A percentile compares a stretch with the other conserved stretches of the same genome.
phyloP scores from a whole-genome alignment of 2,329 filamentous ascomycete species.

The Graphilbum ipis-grandicollis region DNA sequence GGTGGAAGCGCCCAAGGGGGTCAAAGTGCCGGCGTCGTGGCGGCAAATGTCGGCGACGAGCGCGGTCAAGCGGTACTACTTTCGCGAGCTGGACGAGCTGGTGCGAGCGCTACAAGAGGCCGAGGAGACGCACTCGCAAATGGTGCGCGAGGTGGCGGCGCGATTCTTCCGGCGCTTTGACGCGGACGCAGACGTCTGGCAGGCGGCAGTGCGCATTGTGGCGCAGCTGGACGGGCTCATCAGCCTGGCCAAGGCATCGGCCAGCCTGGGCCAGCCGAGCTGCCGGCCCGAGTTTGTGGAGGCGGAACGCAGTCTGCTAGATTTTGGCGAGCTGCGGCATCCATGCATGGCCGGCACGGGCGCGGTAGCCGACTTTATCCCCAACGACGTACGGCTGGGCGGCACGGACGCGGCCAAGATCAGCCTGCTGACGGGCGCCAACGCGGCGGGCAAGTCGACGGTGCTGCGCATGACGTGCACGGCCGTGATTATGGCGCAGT shows the following conservation, averaged over 20 bases:
- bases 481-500: constrained; percentile 92
- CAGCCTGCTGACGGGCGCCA: constrained; percentile 83
- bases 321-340: constrained; percentile 83
- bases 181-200: constrained; percentile 68
- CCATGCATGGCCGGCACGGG: constrained; percentile 51
- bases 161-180: constrained; percentile 83
- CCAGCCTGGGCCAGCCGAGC: constrained; percentile 66
- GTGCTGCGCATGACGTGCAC: constrained; percentile 92
- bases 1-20: constrained; percentile 68
- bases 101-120: constrained; percentile 84
- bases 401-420: constrained; percentile 65
- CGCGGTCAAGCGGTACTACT: constrained; percentile 87
- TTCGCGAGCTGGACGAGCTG: constrained; percentile 60
- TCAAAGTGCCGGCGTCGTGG: constrained; percentile 80
- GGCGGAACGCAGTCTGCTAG: constrained; percentile 67
- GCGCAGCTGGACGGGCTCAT: constrained; percentile 91
- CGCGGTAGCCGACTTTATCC: constrained; percentile 84
- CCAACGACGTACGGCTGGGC: constrained; percentile 80
- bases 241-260: constrained; percentile 77
- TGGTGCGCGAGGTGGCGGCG: constrained; percentile 68
- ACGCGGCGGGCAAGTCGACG: constrained; percentile 94
- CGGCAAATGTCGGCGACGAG: constrained; percentile 92
- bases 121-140: constrained; percentile 82
- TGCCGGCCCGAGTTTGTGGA: constrained; percentile 83
- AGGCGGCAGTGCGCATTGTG: constrained; percentile 76